Evolutionary conservation across 345 rosid genomes (phyloP).

Genomic region (Combretum micranthum): DNA sequence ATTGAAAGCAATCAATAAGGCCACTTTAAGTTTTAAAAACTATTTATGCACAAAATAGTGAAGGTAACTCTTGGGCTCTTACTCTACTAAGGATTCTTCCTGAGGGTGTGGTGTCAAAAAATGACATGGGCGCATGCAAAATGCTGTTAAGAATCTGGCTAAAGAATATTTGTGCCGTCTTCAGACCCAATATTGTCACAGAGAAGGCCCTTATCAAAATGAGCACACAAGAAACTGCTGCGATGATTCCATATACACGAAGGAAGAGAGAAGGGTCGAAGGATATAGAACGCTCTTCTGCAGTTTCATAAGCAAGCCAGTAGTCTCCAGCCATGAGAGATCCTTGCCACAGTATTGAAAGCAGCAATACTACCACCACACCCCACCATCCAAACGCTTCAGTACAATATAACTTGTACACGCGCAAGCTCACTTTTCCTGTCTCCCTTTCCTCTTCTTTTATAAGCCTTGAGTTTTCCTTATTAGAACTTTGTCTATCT

Average conservation of each 20-base stretch:
- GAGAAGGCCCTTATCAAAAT: constrained; percentile 41
- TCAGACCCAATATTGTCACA: constrained; percentile 61
- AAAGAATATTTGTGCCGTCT: constrained; percentile 75
- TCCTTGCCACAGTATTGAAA: constrained; percentile 72
- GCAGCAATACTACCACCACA: constrained; percentile 32
- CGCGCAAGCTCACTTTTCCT: constrained; percentile 62
- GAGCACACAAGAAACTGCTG: constrained; percentile 47
- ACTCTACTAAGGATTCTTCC: constrained; percentile 95
- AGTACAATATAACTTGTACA: constrained; percentile 70
- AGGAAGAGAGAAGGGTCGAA: constrained; percentile 59
- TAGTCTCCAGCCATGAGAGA: constrained; percentile 84
- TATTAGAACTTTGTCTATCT: constrained; percentile 30
- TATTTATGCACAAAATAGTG: constrained; percentile 3
- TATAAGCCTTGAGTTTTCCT: constrained; percentile 65
- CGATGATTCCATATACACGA: constrained; percentile 49
- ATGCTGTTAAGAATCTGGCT: constrained; percentile 66
- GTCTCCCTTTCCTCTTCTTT: constrained; percentile 86
- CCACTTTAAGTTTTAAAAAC: background rate
- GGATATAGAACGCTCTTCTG: constrained; percentile 35
- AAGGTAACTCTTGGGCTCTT: constrained; percentile 12
- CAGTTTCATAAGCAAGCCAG: constrained; percentile 89
- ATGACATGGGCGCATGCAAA: constrained; percentile 97
- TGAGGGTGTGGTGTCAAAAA: constrained; percentile 94
- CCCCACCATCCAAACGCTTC: constrained; percentile 98
- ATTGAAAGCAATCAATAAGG: background rate